Base-by-base conservation (phyloP, 2,329 filamentous ascomycete species). In the Aspergillus awamori region DNA sequence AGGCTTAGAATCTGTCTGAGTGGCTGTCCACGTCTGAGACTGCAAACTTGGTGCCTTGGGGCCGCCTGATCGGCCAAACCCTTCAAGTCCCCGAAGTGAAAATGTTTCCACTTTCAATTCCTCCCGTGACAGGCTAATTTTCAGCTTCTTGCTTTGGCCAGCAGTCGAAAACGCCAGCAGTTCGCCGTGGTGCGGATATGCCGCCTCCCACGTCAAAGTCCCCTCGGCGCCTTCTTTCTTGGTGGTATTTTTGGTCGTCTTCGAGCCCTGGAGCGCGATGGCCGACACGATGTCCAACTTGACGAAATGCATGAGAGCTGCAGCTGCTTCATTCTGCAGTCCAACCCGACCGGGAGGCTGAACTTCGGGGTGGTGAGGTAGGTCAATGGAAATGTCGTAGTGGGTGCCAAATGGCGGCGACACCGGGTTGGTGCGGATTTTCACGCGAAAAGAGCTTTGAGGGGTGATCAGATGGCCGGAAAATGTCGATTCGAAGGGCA, bases 401-500 rank as follows among this genome's bases (percentile, higher is more conserved):
- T 70, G 68, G 7, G 78, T 79, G 8, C 78, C 77, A n/a, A 75
- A 68, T 0, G 70, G 71, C 8, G 72, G 70, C 2, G 69, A 61
- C 5, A 66, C 68, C 11, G 76, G 57, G 36, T 72, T 76, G 15
- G 78, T 80, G 33, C 70, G 72, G 30, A 79, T 69, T 45, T 65
- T 72, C 39, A 82, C 72, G 24, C 67, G 74, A 59, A 81, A 74
- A 10, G 72, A 77, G 60, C 70, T 73, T 22, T 66, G 63, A n/a
- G 70, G 63, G 2, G 71, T 73, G 39, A 69, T 57, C 41, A 84
- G 69, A 1, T 69, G 68, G 8, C 77, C 72, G 1, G 71, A 73
- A 38, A 80, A 75, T 3, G 75, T 76, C 1, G 79, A 79, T 63
- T 83, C 79, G 2, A 83, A 70, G 8, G 77, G 76, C 4, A 72